Evolutionary conservation across 495 filamentous ascomycete genomes (phyloP).

Genomic region (Talaromyces adpressus): DNA sequence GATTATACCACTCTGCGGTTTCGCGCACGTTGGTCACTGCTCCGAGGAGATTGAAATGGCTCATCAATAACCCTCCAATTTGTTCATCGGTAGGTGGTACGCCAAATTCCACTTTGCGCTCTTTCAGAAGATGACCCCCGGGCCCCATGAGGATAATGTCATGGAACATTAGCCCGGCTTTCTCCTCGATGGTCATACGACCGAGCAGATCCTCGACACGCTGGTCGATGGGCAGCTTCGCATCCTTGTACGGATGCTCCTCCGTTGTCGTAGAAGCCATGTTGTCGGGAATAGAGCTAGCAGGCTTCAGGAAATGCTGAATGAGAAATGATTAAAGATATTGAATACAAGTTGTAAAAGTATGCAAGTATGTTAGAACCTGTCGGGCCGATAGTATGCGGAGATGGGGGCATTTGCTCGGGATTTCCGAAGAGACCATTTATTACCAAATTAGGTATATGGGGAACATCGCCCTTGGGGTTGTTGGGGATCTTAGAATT

Average conservation of each 20-base stretch:
- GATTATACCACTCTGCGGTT: neutral
- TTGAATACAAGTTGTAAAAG: too few relatives aligned
- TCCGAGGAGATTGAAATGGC: neutral
- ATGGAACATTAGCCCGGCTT: neutral
- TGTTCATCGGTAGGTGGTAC: neutral
- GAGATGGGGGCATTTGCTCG: too few relatives aligned
- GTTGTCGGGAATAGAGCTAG: too few relatives aligned
- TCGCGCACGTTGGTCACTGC: neutral
- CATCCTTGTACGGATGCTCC: neutral
- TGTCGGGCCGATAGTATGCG: too few relatives aligned
- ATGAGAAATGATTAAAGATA: too few relatives aligned
- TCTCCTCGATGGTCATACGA: neutral
- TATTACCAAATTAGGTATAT: too few relatives aligned
- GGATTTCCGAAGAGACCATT: too few relatives aligned
- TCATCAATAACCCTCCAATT: neutral
- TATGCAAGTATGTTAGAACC: too few relatives aligned
- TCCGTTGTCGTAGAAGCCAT: too few relatives aligned
- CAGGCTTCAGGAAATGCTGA: too few relatives aligned
- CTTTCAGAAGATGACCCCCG: neutral
- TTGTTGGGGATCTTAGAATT: too few relatives aligned
- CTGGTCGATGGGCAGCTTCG: neutral
- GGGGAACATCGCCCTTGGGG: too few relatives aligned
- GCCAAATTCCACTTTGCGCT: neutral
- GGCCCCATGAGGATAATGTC: neutral
- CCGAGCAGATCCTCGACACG: neutral